Percentiles rank a stretch among this genome's conserved stretches.
phyloP scores from a whole-genome alignment of 2,329 filamentous ascomycete genomes.

The Endoconidiophora polonica region DNA sequence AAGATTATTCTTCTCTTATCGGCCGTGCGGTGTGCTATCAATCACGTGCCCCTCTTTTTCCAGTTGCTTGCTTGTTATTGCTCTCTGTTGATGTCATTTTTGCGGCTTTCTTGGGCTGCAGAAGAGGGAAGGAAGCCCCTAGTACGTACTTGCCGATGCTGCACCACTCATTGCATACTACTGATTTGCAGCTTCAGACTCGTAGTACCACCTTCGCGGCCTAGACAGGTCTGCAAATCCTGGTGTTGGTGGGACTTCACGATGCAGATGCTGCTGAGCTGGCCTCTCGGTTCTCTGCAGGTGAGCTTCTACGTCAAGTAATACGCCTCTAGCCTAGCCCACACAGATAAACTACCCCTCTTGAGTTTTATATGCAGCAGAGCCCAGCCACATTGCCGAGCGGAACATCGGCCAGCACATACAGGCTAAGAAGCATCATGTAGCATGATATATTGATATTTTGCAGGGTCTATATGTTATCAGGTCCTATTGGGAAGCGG shows the following conservation, averaged over 20 bases:
- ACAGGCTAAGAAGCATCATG: neutral
- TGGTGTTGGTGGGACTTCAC: too few relatives aligned
- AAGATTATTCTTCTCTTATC: slow-evolving; percentile 11
- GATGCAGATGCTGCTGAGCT: neutral
- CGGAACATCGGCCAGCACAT: neutral
- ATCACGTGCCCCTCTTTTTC: slow-evolving; percentile 10
- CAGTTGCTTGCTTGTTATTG: neutral
- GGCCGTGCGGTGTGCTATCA: slow-evolving; percentile 10
- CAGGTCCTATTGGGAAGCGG: too few relatives aligned
- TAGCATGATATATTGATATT: too few relatives aligned
- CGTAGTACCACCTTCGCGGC: neutral
- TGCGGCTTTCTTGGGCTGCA: neutral
- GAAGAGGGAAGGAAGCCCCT: neutral
- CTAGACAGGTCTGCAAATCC: neutral
- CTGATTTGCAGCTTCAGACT: neutral
- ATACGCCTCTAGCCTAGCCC: neutral
- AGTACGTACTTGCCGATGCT: neutral
- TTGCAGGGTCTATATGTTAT: too few relatives aligned
- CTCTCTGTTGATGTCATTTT: slow-evolving; percentile 2
- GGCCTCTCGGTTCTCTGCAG: slow-evolving; percentile 1
- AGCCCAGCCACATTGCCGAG: slow-evolving; percentile 4
- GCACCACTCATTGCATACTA: neutral
- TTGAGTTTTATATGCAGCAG: slow-evolving; percentile 1
- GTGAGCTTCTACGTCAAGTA: neutral
- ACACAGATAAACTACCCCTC: neutral